phyloP scores from a whole-genome alignment of 441 rosid genomes.

The Breynia disticha region DNA sequence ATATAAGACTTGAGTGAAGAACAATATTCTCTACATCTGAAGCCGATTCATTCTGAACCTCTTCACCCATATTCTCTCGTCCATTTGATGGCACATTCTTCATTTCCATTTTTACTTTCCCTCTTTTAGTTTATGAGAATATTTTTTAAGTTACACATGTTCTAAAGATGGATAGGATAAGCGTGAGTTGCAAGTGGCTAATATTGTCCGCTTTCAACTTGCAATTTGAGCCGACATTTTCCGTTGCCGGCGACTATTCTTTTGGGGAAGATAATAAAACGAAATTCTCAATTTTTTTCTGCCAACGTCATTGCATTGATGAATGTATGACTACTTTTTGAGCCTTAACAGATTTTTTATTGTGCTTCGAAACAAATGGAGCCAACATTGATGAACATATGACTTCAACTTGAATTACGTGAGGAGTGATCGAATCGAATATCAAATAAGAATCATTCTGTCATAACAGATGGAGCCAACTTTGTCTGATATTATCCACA shows the following conservation, averaged over 20 bases:
- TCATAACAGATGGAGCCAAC: no score
- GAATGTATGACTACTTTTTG: no score
- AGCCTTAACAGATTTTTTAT: no score
- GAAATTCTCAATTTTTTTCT: no score
- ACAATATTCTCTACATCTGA: neutral
- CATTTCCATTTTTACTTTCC: conserved; percentile 1
- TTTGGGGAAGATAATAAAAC: neutral
- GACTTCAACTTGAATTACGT: no score
- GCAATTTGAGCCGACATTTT: neutral
- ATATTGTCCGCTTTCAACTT: conserved; percentile 10
- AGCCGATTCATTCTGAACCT: neutral
- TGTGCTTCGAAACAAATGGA: no score
- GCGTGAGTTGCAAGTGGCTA: conserved; percentile 16
- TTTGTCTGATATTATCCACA: no score
- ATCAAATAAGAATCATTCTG: no score
- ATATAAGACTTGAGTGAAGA: conserved; percentile 8
- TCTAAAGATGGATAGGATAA: conserved; percentile 7
- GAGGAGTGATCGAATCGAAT: no score
- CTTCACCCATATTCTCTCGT: neutral
- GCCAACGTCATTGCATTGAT: no score
- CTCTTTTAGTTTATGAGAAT: neutral
- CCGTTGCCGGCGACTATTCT: conserved; percentile 8
- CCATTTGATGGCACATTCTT: neutral
- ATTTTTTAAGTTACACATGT: conserved; percentile 5
- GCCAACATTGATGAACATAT: no score